Conservation (phyloP, 2,329 filamentous ascomycete species). For the Colletotrichum tropicale region DNA sequence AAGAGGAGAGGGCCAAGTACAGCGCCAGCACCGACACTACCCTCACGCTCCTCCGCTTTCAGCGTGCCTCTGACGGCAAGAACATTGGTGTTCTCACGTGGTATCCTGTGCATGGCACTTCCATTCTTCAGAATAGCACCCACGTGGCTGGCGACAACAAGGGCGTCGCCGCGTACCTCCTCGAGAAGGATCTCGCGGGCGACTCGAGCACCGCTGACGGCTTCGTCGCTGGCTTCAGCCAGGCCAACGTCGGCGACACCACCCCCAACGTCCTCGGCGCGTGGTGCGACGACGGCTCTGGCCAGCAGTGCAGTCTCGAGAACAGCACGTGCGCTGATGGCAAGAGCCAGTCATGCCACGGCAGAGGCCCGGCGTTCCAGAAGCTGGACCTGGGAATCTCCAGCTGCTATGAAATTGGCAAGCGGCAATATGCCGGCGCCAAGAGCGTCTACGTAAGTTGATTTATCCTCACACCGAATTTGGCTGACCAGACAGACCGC, state of each 20-base stretch:
- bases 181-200: conserved; percentile 72
- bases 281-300: conserved; percentile 86
- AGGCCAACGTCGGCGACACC: conserved; percentile 90
- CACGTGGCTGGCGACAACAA: conserved; percentile 95
- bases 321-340: conserved; percentile 84
- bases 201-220: conserved; percentile 61
- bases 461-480: conserved; percentile 25
- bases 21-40: conserved; percentile 55
- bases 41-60: conserved; percentile 81
- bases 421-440: conserved; percentile 70
- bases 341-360: conserved; percentile 73
- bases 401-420: conserved; percentile 78
- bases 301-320: conserved; percentile 72
- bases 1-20: conserved; percentile 75
- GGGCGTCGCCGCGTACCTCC: conserved; percentile 84
- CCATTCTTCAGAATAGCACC: conserved; percentile 89
- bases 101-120: conserved; percentile 93
- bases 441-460: conserved; percentile 42
- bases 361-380: conserved; percentile 72
- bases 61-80: conserved; percentile 74
- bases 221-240: conserved; percentile 92
- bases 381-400: conserved; percentile 73
- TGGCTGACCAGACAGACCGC: conserved; percentile 51
- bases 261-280: conserved; percentile 87
- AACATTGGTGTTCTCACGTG: conserved; percentile 84